Percentiles rank a stretch among this genome's conserved stretches.
Evolutionary conservation across 768 basidiomycete genomes (phyloP).

Genomic region (Strobilomyces confusus): DNA sequence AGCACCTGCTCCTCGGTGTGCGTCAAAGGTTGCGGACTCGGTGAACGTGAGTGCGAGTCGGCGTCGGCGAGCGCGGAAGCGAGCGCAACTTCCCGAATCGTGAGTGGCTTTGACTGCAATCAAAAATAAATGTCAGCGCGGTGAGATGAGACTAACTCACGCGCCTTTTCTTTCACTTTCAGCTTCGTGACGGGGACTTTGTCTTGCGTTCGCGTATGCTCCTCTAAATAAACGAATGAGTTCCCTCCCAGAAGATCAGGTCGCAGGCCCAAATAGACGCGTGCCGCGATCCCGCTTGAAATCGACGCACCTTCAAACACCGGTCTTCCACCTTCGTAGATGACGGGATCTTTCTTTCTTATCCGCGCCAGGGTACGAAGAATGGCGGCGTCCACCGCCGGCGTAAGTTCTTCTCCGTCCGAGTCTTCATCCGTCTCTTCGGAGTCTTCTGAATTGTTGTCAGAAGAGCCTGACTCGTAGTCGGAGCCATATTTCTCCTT

Average conservation of each 20-base stretch:
- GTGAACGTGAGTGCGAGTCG: conserved; percentile 49
- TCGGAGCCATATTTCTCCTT: conserved; percentile 88
- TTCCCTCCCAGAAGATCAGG: neutral
- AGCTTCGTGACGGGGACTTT: conserved; percentile 20
- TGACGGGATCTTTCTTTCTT: conserved; percentile 73
- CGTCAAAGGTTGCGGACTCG: conserved; percentile 56
- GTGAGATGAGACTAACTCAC: neutral
- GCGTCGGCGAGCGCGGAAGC: conserved; percentile 51
- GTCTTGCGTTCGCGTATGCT: conserved; percentile 44
- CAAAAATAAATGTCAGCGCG: neutral
- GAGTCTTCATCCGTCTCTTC: conserved; percentile 89
- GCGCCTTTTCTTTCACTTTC: conserved; percentile 52
- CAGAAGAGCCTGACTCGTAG: conserved; percentile 21
- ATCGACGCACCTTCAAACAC: conserved; percentile 74
- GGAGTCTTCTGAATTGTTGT: conserved; percentile 44
- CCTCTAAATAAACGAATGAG: conserved; percentile 46
- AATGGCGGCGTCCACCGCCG: conserved; percentile 91
- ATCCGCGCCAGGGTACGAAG: conserved; percentile 86
- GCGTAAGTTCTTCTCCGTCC: conserved; percentile 92
- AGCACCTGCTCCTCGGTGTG: conserved; percentile 74
- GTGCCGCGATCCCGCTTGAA: neutral
- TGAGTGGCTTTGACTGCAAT: conserved; percentile 63
- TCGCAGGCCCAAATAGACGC: neutral
- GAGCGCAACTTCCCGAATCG: conserved; percentile 69
- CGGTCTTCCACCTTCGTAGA: conserved; percentile 67